These are phyloP conservation scores for Arthrobotrys iridis DNA, from an alignment of 2,329 filamentous ascomycete species.

Conservation along the genomic window DNA sequence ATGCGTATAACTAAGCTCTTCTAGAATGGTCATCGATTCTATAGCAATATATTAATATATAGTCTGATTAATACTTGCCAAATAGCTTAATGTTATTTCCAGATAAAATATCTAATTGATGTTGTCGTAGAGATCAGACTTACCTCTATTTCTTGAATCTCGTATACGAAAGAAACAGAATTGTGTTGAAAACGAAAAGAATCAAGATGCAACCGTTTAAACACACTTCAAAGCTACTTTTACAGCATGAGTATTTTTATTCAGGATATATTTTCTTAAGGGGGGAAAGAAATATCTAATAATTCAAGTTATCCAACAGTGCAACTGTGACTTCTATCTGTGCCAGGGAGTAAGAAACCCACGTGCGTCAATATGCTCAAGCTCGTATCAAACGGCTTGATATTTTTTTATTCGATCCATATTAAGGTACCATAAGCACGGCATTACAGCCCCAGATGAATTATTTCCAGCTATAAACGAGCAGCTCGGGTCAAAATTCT, in stretches of 20 bases:
- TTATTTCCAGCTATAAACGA: not conserved
- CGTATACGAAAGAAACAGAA: not conserved
- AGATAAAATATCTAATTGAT: not conserved
- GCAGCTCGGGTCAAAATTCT: not conserved
- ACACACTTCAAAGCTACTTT: not conserved
- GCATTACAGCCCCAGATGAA: not conserved
- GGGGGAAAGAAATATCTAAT: not conserved
- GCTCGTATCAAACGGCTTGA: not conserved
- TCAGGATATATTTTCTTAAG: not conserved
- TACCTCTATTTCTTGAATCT: not conserved
- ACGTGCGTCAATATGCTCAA: not conserved
- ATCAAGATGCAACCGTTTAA: not conserved
- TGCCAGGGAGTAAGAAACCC: not conserved
- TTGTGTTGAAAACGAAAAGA: not conserved
- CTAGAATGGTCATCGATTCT: conserved; percentile 13
- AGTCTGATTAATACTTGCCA: too few species aligned
- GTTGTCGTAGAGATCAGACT: not conserved
- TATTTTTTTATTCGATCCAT: not conserved
- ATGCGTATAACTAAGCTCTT: not conserved
- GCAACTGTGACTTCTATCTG: not conserved
- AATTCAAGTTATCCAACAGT: not conserved
- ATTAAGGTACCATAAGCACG: conserved; percentile 13
- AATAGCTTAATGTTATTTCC: too few species aligned
- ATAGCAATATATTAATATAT: too few species aligned
- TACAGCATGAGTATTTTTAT: not conserved